Evolutionary conservation across 805 yeast genomes (phyloP), one percentile per base, ranked within the genome.

Genomic region (Torulaspora delbrueckii): DNA sequence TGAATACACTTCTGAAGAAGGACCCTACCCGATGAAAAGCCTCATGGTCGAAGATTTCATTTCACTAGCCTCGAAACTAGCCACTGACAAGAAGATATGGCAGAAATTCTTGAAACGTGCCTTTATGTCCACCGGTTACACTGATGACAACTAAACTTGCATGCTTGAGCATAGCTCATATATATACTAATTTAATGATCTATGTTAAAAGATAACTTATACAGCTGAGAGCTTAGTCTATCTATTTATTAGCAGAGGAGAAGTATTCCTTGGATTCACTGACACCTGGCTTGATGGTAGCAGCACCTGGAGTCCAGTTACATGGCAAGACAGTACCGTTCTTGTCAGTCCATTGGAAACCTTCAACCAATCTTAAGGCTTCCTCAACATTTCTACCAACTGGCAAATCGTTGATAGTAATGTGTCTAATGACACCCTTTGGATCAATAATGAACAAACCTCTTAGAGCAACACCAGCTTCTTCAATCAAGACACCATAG

Each of bases 321-420:
- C 98, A 97, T 65, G 99, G 99, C 78, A 97, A 90, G 59, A 91
- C 99, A 77, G 95, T 96, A 76, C 99, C 99, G 82, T 93, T 78
- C 78, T 87, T 86, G 73, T 90, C 98, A 64, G 96, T 86, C 90
- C 95, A 93, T 78, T 91, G 96, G 96, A 93, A 93, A 61, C 97
- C 99, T 71, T 93, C 98, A 55, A 93, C 80, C 68, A 93, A 81
- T 84, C 99, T 90, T 68, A 88, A 78, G 58, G 97, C 85, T 81
- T 93, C 99, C 58, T 90, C 97, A 59, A 93, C 99, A 66, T 86
- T 85, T 81, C 99, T 89, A 72, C 99, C 99, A 60, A 93, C 99
- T 71, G 99, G 96, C 71, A 91, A 84, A 74, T 93, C 98, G 80
- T 93, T 93, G 79, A 93, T 78, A 75, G 98, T 91, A 75, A 85